phyloP scores from a whole-genome alignment of 805 yeast species.

The Limtongia smithiae region DNA sequence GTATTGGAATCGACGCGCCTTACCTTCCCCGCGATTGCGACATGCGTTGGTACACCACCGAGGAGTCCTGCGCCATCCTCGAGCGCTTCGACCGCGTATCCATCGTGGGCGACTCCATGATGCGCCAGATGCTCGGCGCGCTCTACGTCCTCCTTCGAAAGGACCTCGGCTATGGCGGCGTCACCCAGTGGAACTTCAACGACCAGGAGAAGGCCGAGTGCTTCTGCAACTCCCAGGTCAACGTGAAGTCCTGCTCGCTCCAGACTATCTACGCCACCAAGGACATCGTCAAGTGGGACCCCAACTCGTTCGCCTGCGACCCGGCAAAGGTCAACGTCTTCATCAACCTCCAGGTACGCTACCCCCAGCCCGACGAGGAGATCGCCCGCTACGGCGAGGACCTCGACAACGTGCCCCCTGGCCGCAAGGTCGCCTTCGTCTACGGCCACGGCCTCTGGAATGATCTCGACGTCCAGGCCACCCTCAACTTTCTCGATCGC shows the following conservation, averaged over 20 bases:
- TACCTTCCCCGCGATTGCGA: slow-evolving; percentile 16
- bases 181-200: slow-evolving; percentile 28
- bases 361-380: slow-evolving; percentile 28
- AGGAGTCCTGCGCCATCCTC: slow-evolving; percentile 23
- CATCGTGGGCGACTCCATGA: slow-evolving; percentile 28
- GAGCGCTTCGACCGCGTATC: slow-evolving; percentile 27
- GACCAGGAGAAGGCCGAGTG: slow-evolving; percentile 29
- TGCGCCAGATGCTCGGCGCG: slow-evolving; percentile 30
- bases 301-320: slow-evolving; percentile 28
- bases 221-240: slow-evolving; percentile 28
- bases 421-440: slow-evolving; percentile 23
- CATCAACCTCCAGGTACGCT: slow-evolving; percentile 26
- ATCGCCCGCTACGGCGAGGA: slow-evolving; percentile 20
- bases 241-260: slow-evolving; percentile 27
- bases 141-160: slow-evolving; percentile 26
- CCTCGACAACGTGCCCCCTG: slow-evolving; percentile 15
- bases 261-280: slow-evolving; percentile 26
- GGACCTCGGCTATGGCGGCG: slow-evolving; percentile 29
- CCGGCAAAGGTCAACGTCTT: slow-evolving; percentile 24
- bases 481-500: slow-evolving; percentile 25
- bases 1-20: slow-evolving; percentile 23
- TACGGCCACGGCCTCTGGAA: slow-evolving; percentile 30
- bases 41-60: slow-evolving; percentile 26
- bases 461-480: slow-evolving; percentile 29
- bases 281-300: slow-evolving; percentile 28